Conservation (phyloP, 192 early-diverging fungal genomes). For the Mortierella hygrophila region DNA sequence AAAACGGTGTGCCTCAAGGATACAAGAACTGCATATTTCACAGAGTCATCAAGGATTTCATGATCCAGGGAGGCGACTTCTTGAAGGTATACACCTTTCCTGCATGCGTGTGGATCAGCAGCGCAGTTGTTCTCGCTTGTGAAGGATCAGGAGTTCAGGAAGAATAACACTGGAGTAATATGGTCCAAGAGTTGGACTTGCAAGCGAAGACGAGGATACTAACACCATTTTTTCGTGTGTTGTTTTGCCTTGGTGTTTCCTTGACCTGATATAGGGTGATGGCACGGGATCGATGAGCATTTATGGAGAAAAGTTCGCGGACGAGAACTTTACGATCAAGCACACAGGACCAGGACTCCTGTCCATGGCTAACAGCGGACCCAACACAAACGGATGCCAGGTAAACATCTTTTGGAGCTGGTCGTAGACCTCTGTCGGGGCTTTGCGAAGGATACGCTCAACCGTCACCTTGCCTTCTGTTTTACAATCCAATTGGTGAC, state of each 20-base stretch:
- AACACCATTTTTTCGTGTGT: slow-evolving; percentile 5
- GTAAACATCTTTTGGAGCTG: slow-evolving; percentile 31
- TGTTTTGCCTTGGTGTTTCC: neutral
- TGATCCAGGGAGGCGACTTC: slow-evolving; percentile 95
- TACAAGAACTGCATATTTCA: slow-evolving; percentile 90
- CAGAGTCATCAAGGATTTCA: slow-evolving; percentile 92
- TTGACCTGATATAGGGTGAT: slow-evolving; percentile 66
- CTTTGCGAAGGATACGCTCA: neutral
- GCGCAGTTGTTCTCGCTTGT: no score
- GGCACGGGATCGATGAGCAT: slow-evolving; percentile 90
- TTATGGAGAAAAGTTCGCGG: slow-evolving; percentile 82
- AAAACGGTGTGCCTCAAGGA: slow-evolving; percentile 86
- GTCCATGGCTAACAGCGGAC: slow-evolving; percentile 88
- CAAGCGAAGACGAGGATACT: neutral
- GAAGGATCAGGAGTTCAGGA: no score
- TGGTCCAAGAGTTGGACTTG: no score
- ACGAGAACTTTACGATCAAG: slow-evolving; percentile 91
- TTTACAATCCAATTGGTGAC: neutral
- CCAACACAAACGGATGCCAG: slow-evolving; percentile 91
- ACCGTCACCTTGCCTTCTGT: neutral
- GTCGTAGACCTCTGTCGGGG: no score
- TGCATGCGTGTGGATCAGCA: neutral
- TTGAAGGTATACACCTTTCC: slow-evolving; percentile 67
- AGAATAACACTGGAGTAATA: no score
- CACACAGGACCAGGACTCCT: slow-evolving; percentile 87